Evolutionary conservation across 371 early-diverging fungal species (phyloP).

Genomic region (Zancudomyces culisetae): DNA sequence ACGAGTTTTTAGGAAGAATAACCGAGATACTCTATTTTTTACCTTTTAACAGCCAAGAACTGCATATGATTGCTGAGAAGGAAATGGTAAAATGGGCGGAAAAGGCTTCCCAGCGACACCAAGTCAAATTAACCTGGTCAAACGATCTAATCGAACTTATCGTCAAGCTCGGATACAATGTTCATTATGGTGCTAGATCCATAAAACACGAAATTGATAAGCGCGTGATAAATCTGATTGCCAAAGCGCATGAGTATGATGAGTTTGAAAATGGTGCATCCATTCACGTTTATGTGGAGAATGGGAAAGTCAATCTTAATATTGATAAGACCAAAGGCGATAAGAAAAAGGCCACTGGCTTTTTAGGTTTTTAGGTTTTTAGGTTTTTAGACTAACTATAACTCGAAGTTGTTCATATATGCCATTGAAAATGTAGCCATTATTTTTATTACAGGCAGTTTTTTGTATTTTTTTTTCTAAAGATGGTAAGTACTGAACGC

Average conservation of each 20-base stretch:
- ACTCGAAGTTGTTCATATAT: too few relatives aligned
- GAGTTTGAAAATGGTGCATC: constrained; percentile 10
- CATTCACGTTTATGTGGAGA: constrained; percentile 5
- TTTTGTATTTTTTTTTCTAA: too few relatives aligned
- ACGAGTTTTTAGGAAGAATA: constrained; percentile 41
- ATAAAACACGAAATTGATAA: constrained; percentile 40
- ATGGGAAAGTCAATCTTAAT: not conserved
- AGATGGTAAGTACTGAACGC: too few relatives aligned
- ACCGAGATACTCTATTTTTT: constrained; percentile 36
- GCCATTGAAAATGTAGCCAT: too few relatives aligned
- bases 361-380: too few relatives aligned
- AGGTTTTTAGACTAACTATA: too few relatives aligned
- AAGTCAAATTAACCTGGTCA: constrained; percentile 33
- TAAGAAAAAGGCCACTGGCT: too few relatives aligned
- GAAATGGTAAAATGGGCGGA: constrained; percentile 32
- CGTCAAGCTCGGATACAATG: constrained; percentile 28
- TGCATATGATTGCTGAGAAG: constrained; percentile 27
- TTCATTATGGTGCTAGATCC: constrained; percentile 37
- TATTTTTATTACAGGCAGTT: too few relatives aligned
- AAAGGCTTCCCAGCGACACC: constrained; percentile 29
- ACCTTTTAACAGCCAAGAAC: constrained; percentile 32
- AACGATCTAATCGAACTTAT: constrained; percentile 29
- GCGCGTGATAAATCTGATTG: constrained; percentile 32
- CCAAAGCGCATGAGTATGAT: constrained; percentile 37
- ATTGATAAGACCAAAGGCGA: not conserved